These are phyloP conservation scores for Pseudopyricularia javanii DNA, from an alignment of 2,329 filamentous ascomycete genomes.

Conservation along the genomic window DNA sequence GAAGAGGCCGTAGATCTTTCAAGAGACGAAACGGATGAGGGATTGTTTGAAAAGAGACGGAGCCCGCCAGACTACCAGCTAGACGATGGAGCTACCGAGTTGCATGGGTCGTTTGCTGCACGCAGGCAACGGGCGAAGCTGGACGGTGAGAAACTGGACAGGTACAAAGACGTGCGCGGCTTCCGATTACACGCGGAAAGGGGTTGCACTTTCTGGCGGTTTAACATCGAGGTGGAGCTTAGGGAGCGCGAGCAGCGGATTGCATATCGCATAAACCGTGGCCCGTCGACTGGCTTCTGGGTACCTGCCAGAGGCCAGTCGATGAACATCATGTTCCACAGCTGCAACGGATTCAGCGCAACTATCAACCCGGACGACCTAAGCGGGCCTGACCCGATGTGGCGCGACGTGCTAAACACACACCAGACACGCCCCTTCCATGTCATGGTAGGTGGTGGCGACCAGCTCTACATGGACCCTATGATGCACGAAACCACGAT, in stretches of 20 bases:
- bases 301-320: conserved; percentile 71
- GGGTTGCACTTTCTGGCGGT: conserved; percentile 92
- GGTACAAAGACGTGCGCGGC: conserved; percentile 73
- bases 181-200: conserved; percentile 73
- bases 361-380: conserved; percentile 68
- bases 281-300: conserved; percentile 86
- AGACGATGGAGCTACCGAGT: conserved; percentile 30
- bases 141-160: conserved; percentile 71
- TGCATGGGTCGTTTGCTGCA: conserved; percentile 39
- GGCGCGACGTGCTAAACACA: conserved; percentile 87
- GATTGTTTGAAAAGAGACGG: conserved; percentile 62
- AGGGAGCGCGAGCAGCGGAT: conserved; percentile 67
- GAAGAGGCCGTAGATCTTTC: conserved; percentile 71
- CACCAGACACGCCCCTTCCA: conserved; percentile 91
- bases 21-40: conserved; percentile 64
- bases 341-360: conserved; percentile 88
- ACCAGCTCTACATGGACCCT: conserved; percentile 92
- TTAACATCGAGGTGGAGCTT: conserved; percentile 89
- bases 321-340: conserved; percentile 99
- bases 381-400: conserved; percentile 88
- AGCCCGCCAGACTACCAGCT: conserved; percentile 35
- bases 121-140: conserved; percentile 38
- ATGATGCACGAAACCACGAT: conserved; percentile 62
- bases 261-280: conserved; percentile 89
- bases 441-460: conserved; percentile 94